Base-by-base conservation (phyloP, 805 yeast genomes). In the Kodamaea laetipori region DNA sequence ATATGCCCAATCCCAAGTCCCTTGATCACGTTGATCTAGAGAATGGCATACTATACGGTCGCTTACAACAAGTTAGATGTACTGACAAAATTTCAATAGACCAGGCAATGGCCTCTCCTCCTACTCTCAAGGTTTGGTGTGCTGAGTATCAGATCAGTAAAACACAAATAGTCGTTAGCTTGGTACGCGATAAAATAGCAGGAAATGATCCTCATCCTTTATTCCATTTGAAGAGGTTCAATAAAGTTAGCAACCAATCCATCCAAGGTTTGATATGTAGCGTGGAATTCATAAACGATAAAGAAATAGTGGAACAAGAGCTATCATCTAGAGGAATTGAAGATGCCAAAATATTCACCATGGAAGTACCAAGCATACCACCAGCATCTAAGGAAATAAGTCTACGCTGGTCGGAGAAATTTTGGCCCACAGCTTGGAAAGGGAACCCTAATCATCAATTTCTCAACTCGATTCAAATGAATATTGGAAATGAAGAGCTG, bases 401-500 rank as follows among this genome's bases (percentile, higher is more conserved):
- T 16, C 46, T 63, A 1, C 67, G 69, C 32, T 90, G 97, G 97
- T 76, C 90, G 2, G 44, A 61, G 3, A 51, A 66, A 12, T 77
- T 75, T 51, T 92, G 98, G 99, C 98, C 98, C 0, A 66, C 88
- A 42, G 74, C 88, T 30, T 94, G 98, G 98, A 82, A 90, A 52
- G 98, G 98, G 0, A 89, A 90, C 56, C 95, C 96, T 0, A 73
- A 81, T 52, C 80, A 82, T 46, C 94, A 86, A 55, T 77, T 76
- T 24, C 62, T 88, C 30, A 80, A 83, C 21, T 80, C 78, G 6
- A 69, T 81, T 16, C 54, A 53, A 2, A 67, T 82, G 41, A 77
- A 86, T 47, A 68, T 79, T 39, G 65, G 53, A 0, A 57, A 57
- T 19, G 81, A 80, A 39, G 54, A 55, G 26, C 39, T 52, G 3